Evolutionary conservation across 2,329 filamentous ascomycete species (phyloP).

Genomic region (Colletotrichum sp.): DNA sequence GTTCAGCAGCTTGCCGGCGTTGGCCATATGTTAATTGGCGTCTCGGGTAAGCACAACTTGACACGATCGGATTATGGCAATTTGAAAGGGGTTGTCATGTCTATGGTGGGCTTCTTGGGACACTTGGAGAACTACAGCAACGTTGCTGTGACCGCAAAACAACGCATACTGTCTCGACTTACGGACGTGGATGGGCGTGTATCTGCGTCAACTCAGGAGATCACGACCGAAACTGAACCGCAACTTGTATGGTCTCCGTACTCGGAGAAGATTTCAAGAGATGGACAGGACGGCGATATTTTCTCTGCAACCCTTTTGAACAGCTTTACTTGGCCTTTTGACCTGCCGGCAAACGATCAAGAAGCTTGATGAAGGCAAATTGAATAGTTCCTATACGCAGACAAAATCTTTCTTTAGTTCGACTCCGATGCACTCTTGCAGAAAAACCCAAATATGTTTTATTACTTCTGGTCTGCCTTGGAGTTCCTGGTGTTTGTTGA

Average conservation of each 20-base stretch:
- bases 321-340: background rate
- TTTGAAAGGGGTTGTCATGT: background rate
- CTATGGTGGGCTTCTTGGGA: background rate
- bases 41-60: background rate
- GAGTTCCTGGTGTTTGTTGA: background rate
- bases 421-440: rapidly evolving
- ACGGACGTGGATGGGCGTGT: background rate
- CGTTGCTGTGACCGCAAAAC: background rate
- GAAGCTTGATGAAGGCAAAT: rapidly evolving
- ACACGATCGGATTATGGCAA: background rate
- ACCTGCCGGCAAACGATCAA: background rate
- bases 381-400: background rate
- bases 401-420: rapidly evolving
- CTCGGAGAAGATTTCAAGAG: background rate
- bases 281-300: background rate
- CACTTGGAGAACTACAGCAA: background rate
- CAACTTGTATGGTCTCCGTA: background rate
- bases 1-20: constrained; percentile 1
- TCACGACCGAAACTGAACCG: background rate
- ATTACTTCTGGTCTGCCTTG: background rate
- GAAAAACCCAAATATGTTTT: background rate
- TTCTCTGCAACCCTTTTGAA: background rate
- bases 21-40: background rate
- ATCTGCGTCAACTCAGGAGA: background rate
- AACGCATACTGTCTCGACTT: background rate